These are phyloP conservation scores for Lachancea kluyveri DNA, from an alignment of 805 yeast species.

Conservation along the genomic window DNA sequence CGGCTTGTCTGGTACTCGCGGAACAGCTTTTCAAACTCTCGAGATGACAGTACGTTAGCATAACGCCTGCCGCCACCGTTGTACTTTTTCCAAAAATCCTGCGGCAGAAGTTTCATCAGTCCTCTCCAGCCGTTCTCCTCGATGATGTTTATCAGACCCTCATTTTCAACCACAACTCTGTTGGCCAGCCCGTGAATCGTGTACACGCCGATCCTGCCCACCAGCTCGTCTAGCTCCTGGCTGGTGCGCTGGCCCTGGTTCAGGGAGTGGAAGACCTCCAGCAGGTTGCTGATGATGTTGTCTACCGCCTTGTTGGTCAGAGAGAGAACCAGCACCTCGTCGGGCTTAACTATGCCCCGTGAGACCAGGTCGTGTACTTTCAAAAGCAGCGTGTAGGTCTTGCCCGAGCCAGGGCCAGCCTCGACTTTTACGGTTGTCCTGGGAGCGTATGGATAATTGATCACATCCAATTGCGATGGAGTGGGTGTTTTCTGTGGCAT, in stretches of 20 bases:
- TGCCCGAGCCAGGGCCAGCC: slow-evolving; percentile 77
- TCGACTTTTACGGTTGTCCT: slow-evolving; percentile 42
- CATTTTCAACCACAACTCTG: slow-evolving; percentile 37
- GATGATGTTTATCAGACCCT: slow-evolving; percentile 35
- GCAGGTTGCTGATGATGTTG: slow-evolving; percentile 33
- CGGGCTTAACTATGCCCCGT: slow-evolving; percentile 36
- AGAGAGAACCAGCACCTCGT: slow-evolving; percentile 54
- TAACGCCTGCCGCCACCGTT: slow-evolving; percentile 5
- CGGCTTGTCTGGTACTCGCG: slow-evolving; percentile 12
- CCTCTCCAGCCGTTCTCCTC: slow-evolving; percentile 53
- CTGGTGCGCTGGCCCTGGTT: slow-evolving; percentile 2
- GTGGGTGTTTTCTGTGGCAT: no score
- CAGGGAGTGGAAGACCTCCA: slow-evolving; percentile 29
- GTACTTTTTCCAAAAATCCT: slow-evolving; percentile 14
- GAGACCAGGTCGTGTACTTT: slow-evolving; percentile 45
- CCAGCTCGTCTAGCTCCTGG: slow-evolving; percentile 8
- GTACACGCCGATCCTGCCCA: slow-evolving; percentile 35
- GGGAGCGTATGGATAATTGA: slow-evolving; percentile 35
- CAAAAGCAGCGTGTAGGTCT: slow-evolving; percentile 52
- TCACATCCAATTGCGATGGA: slow-evolving; percentile 40
- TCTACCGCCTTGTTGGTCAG: slow-evolving; percentile 67
- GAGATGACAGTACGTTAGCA: slow-evolving; percentile 9
- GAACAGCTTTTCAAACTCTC: slow-evolving; percentile 16
- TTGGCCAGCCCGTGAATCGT: slow-evolving; percentile 66
- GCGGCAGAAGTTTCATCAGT: slow-evolving; percentile 32